phyloP scores from a whole-genome alignment of 2,329 filamentous ascomycete genomes.

The Pseudogymnoascus verrucosus region DNA sequence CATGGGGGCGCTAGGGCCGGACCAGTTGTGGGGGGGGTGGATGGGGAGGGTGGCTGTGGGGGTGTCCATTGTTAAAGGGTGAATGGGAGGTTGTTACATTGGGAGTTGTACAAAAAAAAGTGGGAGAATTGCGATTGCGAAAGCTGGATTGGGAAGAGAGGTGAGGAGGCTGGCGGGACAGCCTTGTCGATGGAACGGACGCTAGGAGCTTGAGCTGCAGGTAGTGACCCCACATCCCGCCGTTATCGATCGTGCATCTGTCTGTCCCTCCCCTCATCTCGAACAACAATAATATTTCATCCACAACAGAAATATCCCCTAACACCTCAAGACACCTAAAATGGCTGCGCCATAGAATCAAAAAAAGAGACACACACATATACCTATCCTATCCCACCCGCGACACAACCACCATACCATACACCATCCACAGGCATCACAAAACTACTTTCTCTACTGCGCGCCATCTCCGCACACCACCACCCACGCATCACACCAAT shows the following conservation, averaged over 20 bases:
- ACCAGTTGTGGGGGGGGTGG: slow-evolving; percentile 62
- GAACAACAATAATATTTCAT: background rate
- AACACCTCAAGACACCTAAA: background rate
- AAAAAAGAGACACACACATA: background rate
- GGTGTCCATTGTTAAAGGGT: background rate
- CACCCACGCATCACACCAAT: background rate
- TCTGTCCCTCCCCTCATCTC: background rate
- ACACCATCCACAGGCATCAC: background rate
- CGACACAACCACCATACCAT: background rate
- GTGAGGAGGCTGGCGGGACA: background rate
- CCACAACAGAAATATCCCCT: background rate
- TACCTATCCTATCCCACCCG: background rate
- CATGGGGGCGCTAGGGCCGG: slow-evolving; percentile 59
- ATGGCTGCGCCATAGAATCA: background rate
- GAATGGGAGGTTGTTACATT: background rate
- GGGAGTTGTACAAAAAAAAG: background rate
- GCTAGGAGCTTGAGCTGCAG: background rate
- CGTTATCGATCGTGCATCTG: background rate
- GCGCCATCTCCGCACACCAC: background rate
- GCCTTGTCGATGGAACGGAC: background rate
- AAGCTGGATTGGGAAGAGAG: background rate
- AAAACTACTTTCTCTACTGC: background rate
- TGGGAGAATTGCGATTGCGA: background rate
- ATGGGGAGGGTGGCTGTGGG: slow-evolving; percentile 45
- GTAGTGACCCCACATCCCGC: background rate